Percentiles rank a stretch among this genome's conserved stretches.
Conservation (phyloP, 768 basidiomycete species). For the Macrolepiota fuliginosa region DNA sequence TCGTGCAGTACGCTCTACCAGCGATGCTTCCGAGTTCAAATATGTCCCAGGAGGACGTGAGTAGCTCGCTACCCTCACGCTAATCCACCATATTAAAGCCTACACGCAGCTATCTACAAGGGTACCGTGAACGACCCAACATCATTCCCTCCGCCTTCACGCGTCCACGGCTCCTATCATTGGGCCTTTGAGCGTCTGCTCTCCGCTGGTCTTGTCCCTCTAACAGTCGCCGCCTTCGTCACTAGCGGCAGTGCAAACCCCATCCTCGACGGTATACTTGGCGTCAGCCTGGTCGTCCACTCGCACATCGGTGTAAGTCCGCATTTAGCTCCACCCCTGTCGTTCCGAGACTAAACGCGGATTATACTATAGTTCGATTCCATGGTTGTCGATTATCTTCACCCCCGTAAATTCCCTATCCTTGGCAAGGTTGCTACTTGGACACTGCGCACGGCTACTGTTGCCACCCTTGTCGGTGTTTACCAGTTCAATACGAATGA, state of each 20-base stretch:
- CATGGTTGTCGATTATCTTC: slow-evolving; percentile 84
- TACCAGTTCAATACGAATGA: slow-evolving; percentile 99
- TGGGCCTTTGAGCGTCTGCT: slow-evolving; percentile 93
- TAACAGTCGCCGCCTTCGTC: slow-evolving; percentile 84
- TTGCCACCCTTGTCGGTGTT: slow-evolving; percentile 81
- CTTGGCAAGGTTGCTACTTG: slow-evolving; percentile 71
- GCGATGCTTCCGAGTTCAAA: slow-evolving; percentile 24
- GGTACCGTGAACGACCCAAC: slow-evolving; percentile 97
- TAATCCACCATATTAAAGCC: not conserved
- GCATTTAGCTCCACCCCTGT: not conserved
- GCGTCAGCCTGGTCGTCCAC: slow-evolving; percentile 86
- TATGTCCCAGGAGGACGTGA: slow-evolving; percentile 74
- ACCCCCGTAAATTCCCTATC: slow-evolving; percentile 90
- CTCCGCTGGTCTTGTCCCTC: slow-evolving; percentile 82
- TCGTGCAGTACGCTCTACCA: slow-evolving; percentile 37
- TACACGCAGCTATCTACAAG: slow-evolving; percentile 66
- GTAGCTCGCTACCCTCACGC: slow-evolving; percentile 24
- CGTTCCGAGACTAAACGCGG: not conserved
- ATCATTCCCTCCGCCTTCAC: slow-evolving; percentile 79
- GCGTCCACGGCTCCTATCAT: slow-evolving; percentile 86
- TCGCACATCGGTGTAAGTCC: slow-evolving; percentile 88
- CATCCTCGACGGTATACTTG: slow-evolving; percentile 86
- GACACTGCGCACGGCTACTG: slow-evolving; percentile 74
- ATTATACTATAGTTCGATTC: slow-evolving; percentile 59
- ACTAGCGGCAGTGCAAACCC: slow-evolving; percentile 77